Evolutionary conservation across 768 basidiomycete species (phyloP), one percentile per base, ranked within the genome.

Genomic region (Termitomyces sp.): DNA sequence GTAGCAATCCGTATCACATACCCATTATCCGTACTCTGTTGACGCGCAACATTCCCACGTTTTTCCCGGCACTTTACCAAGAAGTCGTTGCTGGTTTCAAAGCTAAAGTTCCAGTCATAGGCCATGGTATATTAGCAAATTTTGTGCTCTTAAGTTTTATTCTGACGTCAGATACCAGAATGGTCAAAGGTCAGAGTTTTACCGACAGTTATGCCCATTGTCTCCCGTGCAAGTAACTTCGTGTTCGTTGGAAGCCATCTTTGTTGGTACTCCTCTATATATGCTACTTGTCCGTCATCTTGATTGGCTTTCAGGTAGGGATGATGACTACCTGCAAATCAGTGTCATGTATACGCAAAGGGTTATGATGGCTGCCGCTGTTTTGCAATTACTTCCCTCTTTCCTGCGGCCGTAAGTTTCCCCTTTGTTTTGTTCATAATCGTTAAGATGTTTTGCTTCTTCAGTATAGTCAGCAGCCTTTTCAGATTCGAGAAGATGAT

Each of bases 341-440:
- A 36, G 36, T 18, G 38, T 40, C 18, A 18, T 18, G 4, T 76
- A 69, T 60, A 69, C 76, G 2, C 57, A 63, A 16, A 65, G 69
- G 41, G 71, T 74, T 11, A 60, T 68, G 2, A 67, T 66, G 16
- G 62, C 58, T 8, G 70, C 63, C 0, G 47, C 32, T 1, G 33
- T 73, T 2, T 61, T 79, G 14, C 68, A 65, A 30, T 54, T 73
- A 0, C 65, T 74, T 46, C 77, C 76, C 0, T 8, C 46, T 3
- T 63, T 72, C 54, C 48, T 78, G 22, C 70, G 68, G 51, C 70
- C 70, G 76, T 76, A 57, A 59, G 73, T 65, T 7, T 8, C 13
- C 33, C 20, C 30, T 4, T 2, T 28, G 3, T 3, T 30, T 18
- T 18, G 8, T 10, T 18, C 9, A 4, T n/a, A 4, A 11, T n/a